Evolutionary conservation across 2,329 filamentous ascomycete genomes (phyloP), one percentile per base, ranked within the genome.

Genomic region (Reticulascus tulasneorum): DNA sequence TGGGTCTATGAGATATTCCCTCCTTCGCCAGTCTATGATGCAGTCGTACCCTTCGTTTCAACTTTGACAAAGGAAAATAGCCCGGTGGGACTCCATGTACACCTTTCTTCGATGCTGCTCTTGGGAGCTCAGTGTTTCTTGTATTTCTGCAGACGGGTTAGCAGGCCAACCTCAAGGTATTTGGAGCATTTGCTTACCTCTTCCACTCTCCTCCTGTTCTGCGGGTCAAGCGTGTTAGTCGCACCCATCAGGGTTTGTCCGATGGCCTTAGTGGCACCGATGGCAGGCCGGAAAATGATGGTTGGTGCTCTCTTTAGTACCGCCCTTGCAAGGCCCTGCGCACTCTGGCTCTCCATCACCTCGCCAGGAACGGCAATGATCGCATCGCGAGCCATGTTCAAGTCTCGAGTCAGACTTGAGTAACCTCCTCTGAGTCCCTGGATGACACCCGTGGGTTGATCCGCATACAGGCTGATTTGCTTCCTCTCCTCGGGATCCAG

Each of bases 361-460:
- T 97, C 91, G 1, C 84, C 86, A 1, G 93, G 91, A 18, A 98
- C 87, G 2, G 91, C 93, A 50, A 98, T 91, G 39, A 98, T 88
- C 9, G 91, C 93, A 62, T 98, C 89, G 38, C 83, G 74, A 1
- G 93, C 87, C 28, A 90, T 71, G 24, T 91, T 73, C n/a, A 98
- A 69, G 58, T 98, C 94, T 22, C 89, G 79, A 42, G 90, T 82
- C 19, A 98, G 71, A 35, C 89, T 86, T 19, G 81, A 71, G 51
- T 90, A 91, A 5, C 89, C 93, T 10, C 86, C 86, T 4, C 85
- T 76, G 12, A 98, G 68, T 4, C 93, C 93, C 50, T 94, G 86
- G 4, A 91, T 73, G 4, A 98, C 85, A 2, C 87, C 87, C 3
- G 93, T 78, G 1, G 94, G 94, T 55, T 97, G 93, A 50, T 97